phyloP scores from a whole-genome alignment of 192 early-diverging fungal genomes.

The Umbelopsis sp. region DNA sequence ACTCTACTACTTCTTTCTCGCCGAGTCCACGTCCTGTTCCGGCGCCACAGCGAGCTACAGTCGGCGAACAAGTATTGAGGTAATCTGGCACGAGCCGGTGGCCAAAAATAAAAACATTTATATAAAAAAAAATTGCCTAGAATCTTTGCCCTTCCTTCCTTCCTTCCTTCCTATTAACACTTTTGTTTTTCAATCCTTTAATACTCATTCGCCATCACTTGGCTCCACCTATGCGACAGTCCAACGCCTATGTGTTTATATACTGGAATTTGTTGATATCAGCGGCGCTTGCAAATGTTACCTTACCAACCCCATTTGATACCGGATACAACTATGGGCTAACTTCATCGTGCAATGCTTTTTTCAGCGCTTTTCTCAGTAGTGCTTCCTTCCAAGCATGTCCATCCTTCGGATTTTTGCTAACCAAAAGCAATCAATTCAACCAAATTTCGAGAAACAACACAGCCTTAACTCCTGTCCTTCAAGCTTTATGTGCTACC shows the following conservation, averaged over 20 bases:
- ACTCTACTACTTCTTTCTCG: not conserved
- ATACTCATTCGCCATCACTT: no score
- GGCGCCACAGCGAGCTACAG: not conserved
- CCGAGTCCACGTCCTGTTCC: not conserved
- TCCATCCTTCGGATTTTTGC: constrained; percentile 7
- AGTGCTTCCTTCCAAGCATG: not conserved
- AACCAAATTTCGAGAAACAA: constrained; percentile 9
- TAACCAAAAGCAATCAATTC: constrained; percentile 16
- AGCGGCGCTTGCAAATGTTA: not conserved
- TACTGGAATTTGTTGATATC: not conserved
- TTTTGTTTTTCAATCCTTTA: not conserved
- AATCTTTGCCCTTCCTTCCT: not conserved
- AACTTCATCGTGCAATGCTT: not conserved
- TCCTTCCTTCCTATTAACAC: not conserved
- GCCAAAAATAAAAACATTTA: not conserved
- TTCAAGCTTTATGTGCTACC: not conserved
- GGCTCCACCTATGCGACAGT: not conserved
- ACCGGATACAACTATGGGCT: constrained; percentile 15
- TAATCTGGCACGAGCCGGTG: not conserved
- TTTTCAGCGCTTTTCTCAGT: not conserved
- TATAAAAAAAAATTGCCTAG: not conserved
- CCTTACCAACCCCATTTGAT: not conserved
- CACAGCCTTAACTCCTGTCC: not conserved
- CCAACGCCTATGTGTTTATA: not conserved
- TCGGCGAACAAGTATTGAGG: not conserved